Base-by-base conservation (phyloP, 257 asterid genomes). In the Cruciata laevipes region DNA sequence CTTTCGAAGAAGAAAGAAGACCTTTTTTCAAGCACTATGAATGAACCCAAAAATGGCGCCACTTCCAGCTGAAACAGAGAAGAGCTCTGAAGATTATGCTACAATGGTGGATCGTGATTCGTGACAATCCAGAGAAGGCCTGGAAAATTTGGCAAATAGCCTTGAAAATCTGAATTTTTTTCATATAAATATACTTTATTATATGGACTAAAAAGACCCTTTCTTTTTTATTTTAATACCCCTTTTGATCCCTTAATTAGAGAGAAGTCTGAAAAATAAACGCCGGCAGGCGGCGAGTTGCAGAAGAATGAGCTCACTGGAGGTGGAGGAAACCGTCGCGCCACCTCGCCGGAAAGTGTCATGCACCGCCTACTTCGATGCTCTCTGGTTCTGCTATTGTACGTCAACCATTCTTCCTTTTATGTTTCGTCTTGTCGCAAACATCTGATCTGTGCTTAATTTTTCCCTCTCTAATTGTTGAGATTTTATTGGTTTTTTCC, bases 311-410 rank as follows among this genome's bases (percentile, higher is more conserved):
- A 70, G 73, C 71, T 73, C 80, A 12, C 47, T 61, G 27, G 80
- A 74, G 24, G 42, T 65, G 65, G 80, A 81, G 61, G 90, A 77
- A 42, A 70, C 60, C 63, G 63, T 77, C 59, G 59, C 67, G 35
- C 74, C 81, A 31, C 27, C 71, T 1, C 81, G 75, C 66, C 76
- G 77, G 59, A 77, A 76, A 61, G 8, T 85, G n/a, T 77, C 87
- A n/a, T 91, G 96, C 82, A 33, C 82, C 75, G 70, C 83, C 56
- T 75, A 73, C 66, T 91, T 91, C 65, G 95, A 91, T 33, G 91
- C 90, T 17, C 91, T 91, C 61, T 91, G 95, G 86, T 89, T 91
- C 82, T 91, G 98, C 82, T 91, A 91, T 64, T 87, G 98, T 91
- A 87, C 16, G 82, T 64, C 63, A 12, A 56, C 68, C 68, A 58